Percentiles rank a stretch among this genome's conserved stretches.
Conservation (phyloP, 2,329 filamentous ascomycete species). For the Aspergillus ochraceus region DNA sequence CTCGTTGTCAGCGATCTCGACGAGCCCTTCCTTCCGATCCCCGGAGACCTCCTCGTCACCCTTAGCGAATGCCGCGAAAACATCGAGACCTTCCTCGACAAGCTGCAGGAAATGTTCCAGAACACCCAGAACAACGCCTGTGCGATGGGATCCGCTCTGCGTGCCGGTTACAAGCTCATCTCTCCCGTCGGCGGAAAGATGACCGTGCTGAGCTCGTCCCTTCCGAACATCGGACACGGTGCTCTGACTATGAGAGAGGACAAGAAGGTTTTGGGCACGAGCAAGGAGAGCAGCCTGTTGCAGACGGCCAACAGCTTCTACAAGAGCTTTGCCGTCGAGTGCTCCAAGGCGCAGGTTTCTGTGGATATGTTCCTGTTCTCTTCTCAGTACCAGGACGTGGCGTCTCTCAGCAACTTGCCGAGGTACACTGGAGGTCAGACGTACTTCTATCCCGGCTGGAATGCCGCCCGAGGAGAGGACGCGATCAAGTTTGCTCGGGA, state of each 20-base stretch:
- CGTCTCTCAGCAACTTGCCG: constrained; percentile 90
- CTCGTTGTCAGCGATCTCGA: constrained; percentile 92
- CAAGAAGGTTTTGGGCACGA: constrained; percentile 91
- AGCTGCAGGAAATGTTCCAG: constrained; percentile 95
- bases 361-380: constrained; percentile 98
- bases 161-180: constrained; percentile 93
- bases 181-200: constrained; percentile 93
- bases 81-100: constrained; percentile 86
- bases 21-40: constrained; percentile 93
- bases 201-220: constrained; percentile 81
- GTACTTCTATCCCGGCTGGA: constrained; percentile 98
- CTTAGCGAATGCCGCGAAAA: constrained; percentile 85
- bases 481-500: constrained; percentile 97
- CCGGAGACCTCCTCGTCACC: constrained; percentile 85
- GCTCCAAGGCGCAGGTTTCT: constrained; percentile 97
- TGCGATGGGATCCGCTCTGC: constrained; percentile 91
- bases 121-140: constrained; percentile 85
- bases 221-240: constrained; percentile 87
- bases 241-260: constrained; percentile 93
- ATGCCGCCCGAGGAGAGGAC: constrained; percentile 88
- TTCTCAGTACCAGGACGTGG: constrained; percentile 95
- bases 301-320: constrained; percentile 96
- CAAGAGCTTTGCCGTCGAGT: constrained; percentile 98
- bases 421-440: constrained; percentile 97
- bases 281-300: constrained; percentile 81